These are phyloP conservation scores for Epichloe aotearoae DNA, from an alignment of 2,329 filamentous ascomycete genomes.

Conservation along the genomic window DNA sequence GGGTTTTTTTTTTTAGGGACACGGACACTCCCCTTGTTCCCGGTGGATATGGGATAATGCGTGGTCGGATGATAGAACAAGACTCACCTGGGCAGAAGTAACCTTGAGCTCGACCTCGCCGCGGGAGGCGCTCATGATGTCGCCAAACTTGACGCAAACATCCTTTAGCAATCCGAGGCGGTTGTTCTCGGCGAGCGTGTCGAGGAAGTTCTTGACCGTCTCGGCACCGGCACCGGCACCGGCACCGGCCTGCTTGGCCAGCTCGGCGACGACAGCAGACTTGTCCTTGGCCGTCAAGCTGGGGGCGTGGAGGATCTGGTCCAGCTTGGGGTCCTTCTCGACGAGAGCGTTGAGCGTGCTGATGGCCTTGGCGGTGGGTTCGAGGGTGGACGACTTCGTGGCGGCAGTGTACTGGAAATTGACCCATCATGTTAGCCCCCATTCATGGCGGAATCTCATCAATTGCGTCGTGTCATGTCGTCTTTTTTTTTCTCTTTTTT, in stretches of 20 bases:
- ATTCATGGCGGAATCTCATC: neutral
- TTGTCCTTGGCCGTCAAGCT: conserved; percentile 72
- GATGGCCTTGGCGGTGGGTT: conserved; percentile 72
- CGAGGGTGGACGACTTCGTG: conserved; percentile 74
- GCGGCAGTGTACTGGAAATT: conserved; percentile 81
- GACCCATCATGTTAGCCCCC: conserved; percentile 9
- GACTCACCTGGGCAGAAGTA: conserved; percentile 73
- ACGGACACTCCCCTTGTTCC: too few species aligned
- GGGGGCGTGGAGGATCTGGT: conserved; percentile 61
- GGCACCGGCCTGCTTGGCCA: conserved; percentile 65
- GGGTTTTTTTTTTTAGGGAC: neutral
- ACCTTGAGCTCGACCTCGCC: conserved; percentile 91
- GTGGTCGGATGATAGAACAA: conserved; percentile 16
- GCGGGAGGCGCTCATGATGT: conserved; percentile 75
- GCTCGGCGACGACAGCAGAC: conserved; percentile 70
- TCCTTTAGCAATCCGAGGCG: conserved; percentile 69
- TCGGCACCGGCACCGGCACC: conserved; percentile 55
- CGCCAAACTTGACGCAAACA: conserved; percentile 74
- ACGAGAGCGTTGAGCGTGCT: conserved; percentile 56
- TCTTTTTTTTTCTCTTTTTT: neutral
- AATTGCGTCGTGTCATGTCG: neutral
- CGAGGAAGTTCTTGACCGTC: conserved; percentile 88
- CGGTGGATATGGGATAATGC: neutral
- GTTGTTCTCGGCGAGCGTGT: conserved; percentile 91
- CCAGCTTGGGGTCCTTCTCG: conserved; percentile 73